Conservation (phyloP, 163 green algal genomes). For the Picocystis sp. region DNA sequence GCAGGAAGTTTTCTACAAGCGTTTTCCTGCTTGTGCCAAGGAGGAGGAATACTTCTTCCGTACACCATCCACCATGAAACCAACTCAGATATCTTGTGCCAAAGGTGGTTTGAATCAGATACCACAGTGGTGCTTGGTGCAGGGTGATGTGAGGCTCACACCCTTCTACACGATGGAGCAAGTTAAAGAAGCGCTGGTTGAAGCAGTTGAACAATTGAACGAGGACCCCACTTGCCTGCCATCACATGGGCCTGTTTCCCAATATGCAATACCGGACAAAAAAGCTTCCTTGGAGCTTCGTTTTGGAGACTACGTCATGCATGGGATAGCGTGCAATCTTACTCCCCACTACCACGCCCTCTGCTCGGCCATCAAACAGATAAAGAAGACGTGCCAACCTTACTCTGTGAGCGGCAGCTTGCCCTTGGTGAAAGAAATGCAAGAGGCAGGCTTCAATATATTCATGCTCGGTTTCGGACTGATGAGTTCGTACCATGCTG, state of each 20-base stretch:
- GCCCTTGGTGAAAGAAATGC: slow-evolving; percentile 34
- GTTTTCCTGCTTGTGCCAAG: slow-evolving; percentile 21
- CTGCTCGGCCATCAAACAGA: slow-evolving; percentile 28
- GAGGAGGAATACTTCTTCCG: slow-evolving; percentile 40
- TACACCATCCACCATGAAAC: slow-evolving; percentile 49
- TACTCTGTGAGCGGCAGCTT: slow-evolving; percentile 49
- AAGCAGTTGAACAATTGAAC: slow-evolving; percentile 48
- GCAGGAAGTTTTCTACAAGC: slow-evolving; percentile 32
- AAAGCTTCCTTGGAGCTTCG: slow-evolving; percentile 27
- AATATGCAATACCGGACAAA: slow-evolving; percentile 14
- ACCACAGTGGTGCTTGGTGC: slow-evolving; percentile 37
- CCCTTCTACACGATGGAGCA: slow-evolving; percentile 43
- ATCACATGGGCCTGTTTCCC: slow-evolving; percentile 21
- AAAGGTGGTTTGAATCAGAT: slow-evolving; percentile 50
- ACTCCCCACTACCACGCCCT: slow-evolving; percentile 36
- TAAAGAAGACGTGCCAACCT: slow-evolving; percentile 33
- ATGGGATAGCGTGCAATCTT: slow-evolving; percentile 35
- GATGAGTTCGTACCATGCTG: slow-evolving; percentile 44
- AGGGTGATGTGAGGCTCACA: slow-evolving; percentile 39
- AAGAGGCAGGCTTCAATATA: slow-evolving; percentile 25
- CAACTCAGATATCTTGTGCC: slow-evolving; percentile 36
- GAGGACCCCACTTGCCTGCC: slow-evolving; percentile 21
- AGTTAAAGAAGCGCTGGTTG: slow-evolving; percentile 27
- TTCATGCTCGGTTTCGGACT: slow-evolving; percentile 37
- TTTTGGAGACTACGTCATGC: slow-evolving; percentile 28